Evolutionary conservation across 169 alveolate genomes (phyloP).

Genomic region (Cryptosporidium parvum): DNA sequence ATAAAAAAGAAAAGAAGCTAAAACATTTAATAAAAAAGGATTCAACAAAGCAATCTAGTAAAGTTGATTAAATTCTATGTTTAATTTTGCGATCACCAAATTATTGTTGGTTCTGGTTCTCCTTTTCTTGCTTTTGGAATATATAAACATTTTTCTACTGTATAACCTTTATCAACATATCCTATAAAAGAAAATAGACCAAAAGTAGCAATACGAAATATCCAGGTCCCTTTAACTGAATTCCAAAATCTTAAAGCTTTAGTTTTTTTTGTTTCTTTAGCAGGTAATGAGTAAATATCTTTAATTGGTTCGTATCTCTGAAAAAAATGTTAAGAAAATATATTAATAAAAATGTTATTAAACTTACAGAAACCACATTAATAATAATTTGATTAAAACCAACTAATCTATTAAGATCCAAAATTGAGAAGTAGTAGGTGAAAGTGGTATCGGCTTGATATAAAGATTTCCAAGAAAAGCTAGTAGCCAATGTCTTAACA

Average conservation of each 20-base stretch:
- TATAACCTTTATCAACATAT: constrained; percentile 67
- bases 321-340: neutral
- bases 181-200: constrained; percentile 70
- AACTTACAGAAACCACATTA: constrained; percentile 58
- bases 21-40: neutral
- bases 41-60: neutral
- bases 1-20: neutral
- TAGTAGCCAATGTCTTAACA: constrained; percentile 15
- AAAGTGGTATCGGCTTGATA: constrained; percentile 72
- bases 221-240: constrained; percentile 62
- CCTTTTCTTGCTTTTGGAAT: constrained; percentile 62
- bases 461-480: constrained; percentile 71
- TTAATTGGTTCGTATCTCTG: constrained; percentile 64
- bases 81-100: constrained; percentile 21
- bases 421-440: constrained; percentile 51
- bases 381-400: constrained; percentile 58
- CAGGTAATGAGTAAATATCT: constrained; percentile 46
- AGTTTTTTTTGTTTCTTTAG: constrained; percentile 64
- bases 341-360: neutral
- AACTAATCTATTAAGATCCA: constrained; percentile 47
- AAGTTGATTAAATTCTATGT: neutral
- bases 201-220: constrained; percentile 52
- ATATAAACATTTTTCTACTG: constrained; percentile 58
- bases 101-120: constrained; percentile 75
- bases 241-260: constrained; percentile 65